A percentile compares a stretch with the other conserved stretches of the same genome.
phyloP scores from a whole-genome alignment of 805 yeast genomes.

The Komagataella mondaviorum region DNA sequence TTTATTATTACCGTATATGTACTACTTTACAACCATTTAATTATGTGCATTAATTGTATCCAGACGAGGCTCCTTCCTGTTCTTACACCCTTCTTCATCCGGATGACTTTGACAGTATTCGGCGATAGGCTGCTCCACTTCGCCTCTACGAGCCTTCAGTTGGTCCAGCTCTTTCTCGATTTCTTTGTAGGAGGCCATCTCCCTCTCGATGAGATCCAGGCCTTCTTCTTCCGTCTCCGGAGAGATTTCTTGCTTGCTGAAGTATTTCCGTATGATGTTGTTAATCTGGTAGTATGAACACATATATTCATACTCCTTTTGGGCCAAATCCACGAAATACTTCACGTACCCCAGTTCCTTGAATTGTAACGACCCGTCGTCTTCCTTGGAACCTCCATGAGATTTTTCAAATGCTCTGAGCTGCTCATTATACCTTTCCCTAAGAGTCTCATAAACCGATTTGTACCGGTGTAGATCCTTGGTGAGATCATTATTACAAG shows the following conservation, averaged over 20 bases:
- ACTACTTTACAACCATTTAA: constrained; percentile 22
- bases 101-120: neutral
- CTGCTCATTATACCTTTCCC: constrained; percentile 4
- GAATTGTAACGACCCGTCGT: constrained; percentile 3
- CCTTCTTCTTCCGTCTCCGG: constrained; percentile 7
- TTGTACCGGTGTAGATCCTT: constrained; percentile 6
- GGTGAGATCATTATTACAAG: constrained; percentile 13
- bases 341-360: constrained; percentile 11
- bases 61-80: neutral
- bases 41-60: neutral
- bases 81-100: neutral
- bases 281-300: constrained; percentile 12
- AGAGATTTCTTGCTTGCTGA: constrained; percentile 8
- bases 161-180: constrained; percentile 3
- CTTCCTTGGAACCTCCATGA: constrained; percentile 9
- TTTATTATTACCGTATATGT: constrained; percentile 5
- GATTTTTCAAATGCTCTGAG: constrained; percentile 5
- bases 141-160: neutral
- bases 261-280: constrained; percentile 12
- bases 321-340: constrained; percentile 11
- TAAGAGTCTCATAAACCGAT: neutral
- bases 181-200: constrained; percentile 3
- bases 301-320: constrained; percentile 14
- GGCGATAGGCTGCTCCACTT: constrained; percentile 1
- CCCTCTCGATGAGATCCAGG: constrained; percentile 2